These are phyloP conservation scores for Pseudopyricularia cyperi DNA, from an alignment of 2,329 filamentous ascomycete species.

Conservation along the genomic window DNA sequence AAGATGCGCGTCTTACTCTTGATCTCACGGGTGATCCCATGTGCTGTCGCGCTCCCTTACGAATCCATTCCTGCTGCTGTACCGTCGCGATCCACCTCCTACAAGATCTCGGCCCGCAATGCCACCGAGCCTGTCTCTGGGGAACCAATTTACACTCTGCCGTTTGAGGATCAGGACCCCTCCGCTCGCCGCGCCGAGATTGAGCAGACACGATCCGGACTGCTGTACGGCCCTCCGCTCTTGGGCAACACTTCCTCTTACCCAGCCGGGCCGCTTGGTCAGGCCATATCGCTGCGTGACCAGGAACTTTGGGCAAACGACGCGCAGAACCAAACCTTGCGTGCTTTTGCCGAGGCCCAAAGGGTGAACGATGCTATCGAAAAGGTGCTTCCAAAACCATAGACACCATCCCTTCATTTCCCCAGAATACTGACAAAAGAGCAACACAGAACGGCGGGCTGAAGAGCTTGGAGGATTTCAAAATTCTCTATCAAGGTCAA, in stretches of 20 bases:
- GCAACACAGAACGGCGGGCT: constrained; percentile 13
- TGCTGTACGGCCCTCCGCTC: background rate
- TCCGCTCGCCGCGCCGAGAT: background rate
- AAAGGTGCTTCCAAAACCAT: background rate
- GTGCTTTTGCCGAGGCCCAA: background rate
- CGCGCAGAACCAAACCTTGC: background rate
- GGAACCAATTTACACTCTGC: background rate
- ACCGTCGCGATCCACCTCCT: too few species aligned
- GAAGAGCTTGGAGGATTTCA: constrained; percentile 22
- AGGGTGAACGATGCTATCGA: background rate
- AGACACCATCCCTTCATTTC: background rate
- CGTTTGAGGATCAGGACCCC: background rate
- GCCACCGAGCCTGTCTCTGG: too few species aligned
- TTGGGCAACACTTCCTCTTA: background rate
- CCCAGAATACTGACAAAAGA: background rate
- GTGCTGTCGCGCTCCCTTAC: too few species aligned
- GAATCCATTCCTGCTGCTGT: too few species aligned
- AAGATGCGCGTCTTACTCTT: too few species aligned
- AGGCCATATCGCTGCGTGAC: background rate
- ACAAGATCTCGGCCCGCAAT: too few species aligned
- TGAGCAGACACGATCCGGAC: background rate
- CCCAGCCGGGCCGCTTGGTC: background rate
- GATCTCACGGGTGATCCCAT: too few species aligned
- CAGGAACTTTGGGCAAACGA: background rate
- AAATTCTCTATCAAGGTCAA: constrained; percentile 25